Percentiles rank a stretch among this genome's conserved stretches.
phyloP scores from a whole-genome alignment of 495 filamentous ascomycete genomes.

The Letharia lupina region DNA sequence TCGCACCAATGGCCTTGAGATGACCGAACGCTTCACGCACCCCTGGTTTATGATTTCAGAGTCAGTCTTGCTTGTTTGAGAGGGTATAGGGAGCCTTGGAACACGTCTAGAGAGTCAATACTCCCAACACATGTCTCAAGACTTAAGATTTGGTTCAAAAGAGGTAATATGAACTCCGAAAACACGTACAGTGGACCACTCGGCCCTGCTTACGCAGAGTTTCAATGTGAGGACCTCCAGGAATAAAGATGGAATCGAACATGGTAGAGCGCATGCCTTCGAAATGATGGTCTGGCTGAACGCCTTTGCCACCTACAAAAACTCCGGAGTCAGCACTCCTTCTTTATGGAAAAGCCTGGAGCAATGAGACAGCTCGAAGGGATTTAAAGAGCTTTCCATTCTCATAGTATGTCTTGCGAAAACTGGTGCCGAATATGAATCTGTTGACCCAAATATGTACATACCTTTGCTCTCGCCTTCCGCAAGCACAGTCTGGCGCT shows the following conservation, averaged over 20 bases:
- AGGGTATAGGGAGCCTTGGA: too few species aligned
- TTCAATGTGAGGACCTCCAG: conserved; percentile 58
- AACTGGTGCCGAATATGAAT: background rate
- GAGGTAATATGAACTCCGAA: too few species aligned
- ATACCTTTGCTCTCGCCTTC: conserved; percentile 37
- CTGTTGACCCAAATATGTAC: background rate
- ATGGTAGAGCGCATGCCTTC: conserved; percentile 76
- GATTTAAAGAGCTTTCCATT: background rate
- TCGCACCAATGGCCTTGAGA: conserved; percentile 68
- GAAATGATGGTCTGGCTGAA: conserved; percentile 71
- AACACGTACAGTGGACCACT: conserved; percentile 54
- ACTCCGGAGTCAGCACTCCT: background rate
- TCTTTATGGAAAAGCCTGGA: background rate
- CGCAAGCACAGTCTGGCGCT: conserved; percentile 52
- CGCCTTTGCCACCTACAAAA: conserved; percentile 36
- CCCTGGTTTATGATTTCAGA: conserved; percentile 22
- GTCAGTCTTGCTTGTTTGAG: too few species aligned
- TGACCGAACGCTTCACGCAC: conserved; percentile 76
- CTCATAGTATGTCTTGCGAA: background rate
- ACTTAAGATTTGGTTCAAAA: too few species aligned
- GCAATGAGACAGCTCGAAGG: too few species aligned
- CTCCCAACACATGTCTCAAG: too few species aligned
- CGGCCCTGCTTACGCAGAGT: conserved; percentile 63
- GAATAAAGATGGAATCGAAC: conserved; percentile 77
- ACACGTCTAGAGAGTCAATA: too few species aligned